A percentile compares a stretch with the other conserved stretches of the same genome.
phyloP scores from a whole-genome alignment of 1,139 yeast species.

The Zygosaccharomyces sapae region DNA sequence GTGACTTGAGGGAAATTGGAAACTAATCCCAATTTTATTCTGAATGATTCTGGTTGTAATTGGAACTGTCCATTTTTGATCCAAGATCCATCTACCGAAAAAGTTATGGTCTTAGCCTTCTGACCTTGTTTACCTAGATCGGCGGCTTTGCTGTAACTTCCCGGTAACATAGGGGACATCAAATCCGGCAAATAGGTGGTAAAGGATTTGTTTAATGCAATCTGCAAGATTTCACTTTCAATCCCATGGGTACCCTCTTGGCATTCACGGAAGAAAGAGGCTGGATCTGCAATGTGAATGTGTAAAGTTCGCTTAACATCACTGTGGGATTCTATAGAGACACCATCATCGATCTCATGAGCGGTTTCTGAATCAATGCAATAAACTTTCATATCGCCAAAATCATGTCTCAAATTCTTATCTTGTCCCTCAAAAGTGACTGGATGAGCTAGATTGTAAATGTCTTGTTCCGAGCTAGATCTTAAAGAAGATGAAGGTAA shows the following conservation, averaged over 20 bases:
- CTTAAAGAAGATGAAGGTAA: slow-evolving; percentile 20
- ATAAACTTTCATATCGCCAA: slow-evolving; percentile 54
- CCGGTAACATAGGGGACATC: slow-evolving; percentile 69
- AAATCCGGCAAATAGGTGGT: slow-evolving; percentile 76
- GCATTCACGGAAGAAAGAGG: slow-evolving; percentile 46
- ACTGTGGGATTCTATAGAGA: slow-evolving; percentile 49
- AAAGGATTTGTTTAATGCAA: slow-evolving; percentile 58
- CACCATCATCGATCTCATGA: slow-evolving; percentile 91
- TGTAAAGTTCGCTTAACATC: slow-evolving; percentile 45
- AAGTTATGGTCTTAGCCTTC: slow-evolving; percentile 48
- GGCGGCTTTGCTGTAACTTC: slow-evolving; percentile 46
- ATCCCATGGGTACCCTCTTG: slow-evolving; percentile 32
- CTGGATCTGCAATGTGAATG: slow-evolving; percentile 86
- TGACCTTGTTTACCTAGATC: slow-evolving; percentile 53
- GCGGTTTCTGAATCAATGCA: slow-evolving; percentile 83
- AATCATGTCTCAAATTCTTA: slow-evolving; percentile 44
- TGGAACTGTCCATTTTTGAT: slow-evolving; percentile 32
- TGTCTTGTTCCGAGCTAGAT: slow-evolving; percentile 14
- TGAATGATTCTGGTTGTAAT: slow-evolving; percentile 31
- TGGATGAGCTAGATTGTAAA: slow-evolving; percentile 44
- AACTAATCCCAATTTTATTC: slow-evolving; percentile 41
- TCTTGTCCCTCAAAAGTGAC: slow-evolving; percentile 44
- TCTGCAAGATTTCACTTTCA: slow-evolving; percentile 46
- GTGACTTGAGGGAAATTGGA: slow-evolving; percentile 46
- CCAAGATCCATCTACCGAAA: slow-evolving; percentile 39